Conservation (phyloP, 1,284 basidiomycete genomes). For the Apiotrichum veenhuisii region DNA sequence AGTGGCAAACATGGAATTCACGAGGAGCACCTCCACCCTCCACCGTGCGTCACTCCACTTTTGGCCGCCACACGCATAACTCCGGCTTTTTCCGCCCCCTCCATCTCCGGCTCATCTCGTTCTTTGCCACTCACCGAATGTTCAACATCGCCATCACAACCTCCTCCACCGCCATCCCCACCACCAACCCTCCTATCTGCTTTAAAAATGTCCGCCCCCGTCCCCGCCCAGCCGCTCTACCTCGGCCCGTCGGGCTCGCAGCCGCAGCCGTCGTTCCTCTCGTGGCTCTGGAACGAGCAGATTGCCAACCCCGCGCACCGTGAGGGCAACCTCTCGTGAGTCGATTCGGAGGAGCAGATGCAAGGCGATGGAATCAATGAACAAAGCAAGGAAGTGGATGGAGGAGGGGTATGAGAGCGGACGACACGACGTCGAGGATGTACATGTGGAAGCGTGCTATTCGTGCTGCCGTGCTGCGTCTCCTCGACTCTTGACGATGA, state of each 20-base stretch:
- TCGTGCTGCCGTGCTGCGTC: too few species aligned
- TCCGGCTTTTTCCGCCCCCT: background rate
- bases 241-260: slow-evolving; percentile 26
- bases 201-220: slow-evolving; percentile 27
- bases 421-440: too few species aligned
- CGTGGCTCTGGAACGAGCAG: slow-evolving; percentile 23
- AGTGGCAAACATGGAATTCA: background rate
- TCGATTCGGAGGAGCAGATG: background rate
- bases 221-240: slow-evolving; percentile 27
- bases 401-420: too few species aligned
- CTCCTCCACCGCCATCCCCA: background rate
- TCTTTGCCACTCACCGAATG: background rate
- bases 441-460: too few species aligned
- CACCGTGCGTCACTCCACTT: background rate
- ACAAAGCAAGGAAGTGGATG: too few species aligned
- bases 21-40: slow-evolving; percentile 8
- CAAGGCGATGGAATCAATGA: background rate
- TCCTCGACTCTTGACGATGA: too few species aligned
- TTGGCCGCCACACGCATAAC: background rate
- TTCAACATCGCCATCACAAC: background rate
- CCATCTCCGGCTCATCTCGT: background rate
- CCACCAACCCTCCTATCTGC: background rate
- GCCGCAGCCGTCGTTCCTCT: slow-evolving; percentile 11
- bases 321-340: slow-evolving; percentile 23
- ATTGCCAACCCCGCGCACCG: slow-evolving; percentile 21